phyloP scores from a whole-genome alignment of 2,329 filamentous ascomycete genomes.

The Claviceps sp. region DNA sequence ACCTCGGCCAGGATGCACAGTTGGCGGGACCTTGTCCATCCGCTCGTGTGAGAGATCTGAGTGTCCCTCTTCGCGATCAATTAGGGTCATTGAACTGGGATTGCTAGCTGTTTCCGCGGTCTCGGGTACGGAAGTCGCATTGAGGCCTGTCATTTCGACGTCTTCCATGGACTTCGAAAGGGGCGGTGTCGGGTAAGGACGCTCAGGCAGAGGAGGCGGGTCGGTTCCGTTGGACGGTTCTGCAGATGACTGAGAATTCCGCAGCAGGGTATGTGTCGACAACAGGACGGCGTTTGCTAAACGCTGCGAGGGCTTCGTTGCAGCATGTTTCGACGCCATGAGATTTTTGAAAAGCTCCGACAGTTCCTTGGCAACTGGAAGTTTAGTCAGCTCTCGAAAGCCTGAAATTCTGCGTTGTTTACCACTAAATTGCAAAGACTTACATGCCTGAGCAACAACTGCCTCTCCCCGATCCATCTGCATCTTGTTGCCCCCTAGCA shows the following conservation, averaged over 20 bases:
- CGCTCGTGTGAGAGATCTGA: conserved; percentile 23
- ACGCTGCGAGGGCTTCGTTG: conserved; percentile 59
- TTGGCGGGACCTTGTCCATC: conserved; percentile 11
- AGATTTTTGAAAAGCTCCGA: conserved; percentile 57
- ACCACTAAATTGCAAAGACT: conserved; percentile 21
- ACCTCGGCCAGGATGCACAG: conserved; percentile 6
- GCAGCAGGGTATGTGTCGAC: conserved; percentile 27
- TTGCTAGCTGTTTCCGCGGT: conserved; percentile 29
- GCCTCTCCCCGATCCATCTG: conserved; percentile 39
- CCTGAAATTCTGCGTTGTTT: not conserved
- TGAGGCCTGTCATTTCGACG: conserved; percentile 20
- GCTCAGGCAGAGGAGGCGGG: conserved; percentile 37
- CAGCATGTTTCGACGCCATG: conserved; percentile 45
- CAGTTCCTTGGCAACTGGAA: conserved; percentile 62
- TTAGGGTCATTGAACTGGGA: conserved; percentile 38
- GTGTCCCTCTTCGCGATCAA: conserved; percentile 27
- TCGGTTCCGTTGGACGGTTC: conserved; percentile 13
- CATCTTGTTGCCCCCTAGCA: conserved; percentile 55
- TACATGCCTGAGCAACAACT: conserved; percentile 61
- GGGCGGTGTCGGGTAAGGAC: conserved; percentile 29
- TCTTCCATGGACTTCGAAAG: conserved; percentile 15
- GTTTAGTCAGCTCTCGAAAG: conserved; percentile 21
- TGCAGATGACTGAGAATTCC: conserved; percentile 15
- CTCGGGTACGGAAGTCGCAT: conserved; percentile 17
- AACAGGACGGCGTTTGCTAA: conserved; percentile 70